Base-by-base conservation (phyloP, 768 basidiomycete genomes). In the Daedaleopsis nitida region DNA sequence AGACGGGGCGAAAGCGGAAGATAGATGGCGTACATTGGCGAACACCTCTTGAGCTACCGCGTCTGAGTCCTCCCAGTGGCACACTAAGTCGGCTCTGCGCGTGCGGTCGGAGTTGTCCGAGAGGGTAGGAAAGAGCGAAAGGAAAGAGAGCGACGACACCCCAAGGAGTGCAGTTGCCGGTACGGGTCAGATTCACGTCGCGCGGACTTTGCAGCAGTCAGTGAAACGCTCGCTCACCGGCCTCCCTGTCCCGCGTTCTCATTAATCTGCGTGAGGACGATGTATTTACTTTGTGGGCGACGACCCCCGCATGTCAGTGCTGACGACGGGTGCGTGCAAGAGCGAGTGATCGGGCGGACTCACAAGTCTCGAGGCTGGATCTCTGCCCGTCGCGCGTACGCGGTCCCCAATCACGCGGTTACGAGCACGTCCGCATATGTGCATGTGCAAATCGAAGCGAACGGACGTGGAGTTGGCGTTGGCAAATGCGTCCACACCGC, bases 31-130 rank as follows among this genome's bases (percentile, higher is more conserved):
- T 75, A 92, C 92, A 70, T 91, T 94, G 50, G 81, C 80, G 75
- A 83, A 92, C 70, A 94, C 79, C 74, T 94, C 92, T 73, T 91
- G 86, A 44, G 86, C 81, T 60, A 92, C 86, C 53, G 81, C 78
- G 70, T 94, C 92, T 55, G 84, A 83, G 64, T 94, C 92, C 77
- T 94, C 92, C 92, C 92, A 94, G 69, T 94, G 92, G 63, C 89
- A 92, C 52, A 82, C 83, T 76, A 94, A 84, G 73, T 91, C 90
- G 50, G 88, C 90, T 66, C 92, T 93, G 65, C 39, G 58, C 38
- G 27, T 16, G 34, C 27, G 24, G 27, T 43, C 32, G 42, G 5
- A 44, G 27, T 32, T 16, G 14, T 47, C 45, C 63, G 44, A 17
- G 52, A 16, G 35, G 19, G 21, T 4, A 21, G 47, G 9, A 17